Conservation (phyloP, 805 yeast species). For the Starmerella powellii region DNA sequence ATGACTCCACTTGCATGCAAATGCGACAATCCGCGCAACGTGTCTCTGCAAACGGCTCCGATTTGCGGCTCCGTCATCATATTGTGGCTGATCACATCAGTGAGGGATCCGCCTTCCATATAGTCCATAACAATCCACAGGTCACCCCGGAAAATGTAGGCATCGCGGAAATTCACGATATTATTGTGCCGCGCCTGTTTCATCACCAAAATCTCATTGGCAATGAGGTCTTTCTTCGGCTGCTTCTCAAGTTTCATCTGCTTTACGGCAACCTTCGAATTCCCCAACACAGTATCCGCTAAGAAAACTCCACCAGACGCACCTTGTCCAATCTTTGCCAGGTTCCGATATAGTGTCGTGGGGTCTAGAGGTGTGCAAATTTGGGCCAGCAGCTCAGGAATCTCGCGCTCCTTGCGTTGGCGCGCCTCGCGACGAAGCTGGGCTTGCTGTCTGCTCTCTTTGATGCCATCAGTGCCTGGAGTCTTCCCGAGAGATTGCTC, state of each 20-base stretch:
- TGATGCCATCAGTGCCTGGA: not conserved
- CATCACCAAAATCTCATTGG: slow-evolving; percentile 93
- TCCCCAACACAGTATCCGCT: slow-evolving; percentile 48
- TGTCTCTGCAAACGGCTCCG: slow-evolving; percentile 88
- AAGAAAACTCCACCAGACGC: slow-evolving; percentile 90
- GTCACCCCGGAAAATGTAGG: slow-evolving; percentile 49
- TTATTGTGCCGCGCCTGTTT: slow-evolving; percentile 79
- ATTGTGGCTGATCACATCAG: slow-evolving; percentile 87
- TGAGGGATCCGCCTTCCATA: slow-evolving; percentile 96
- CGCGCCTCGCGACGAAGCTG: slow-evolving; percentile 59
- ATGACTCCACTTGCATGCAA: slow-evolving; percentile 86
- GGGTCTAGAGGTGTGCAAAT: slow-evolving; percentile 87
- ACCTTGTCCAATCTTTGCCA: slow-evolving; percentile 68
- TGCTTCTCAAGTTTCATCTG: slow-evolving; percentile 93
- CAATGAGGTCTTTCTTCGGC: slow-evolving; percentile 88
- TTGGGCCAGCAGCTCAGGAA: slow-evolving; percentile 53
- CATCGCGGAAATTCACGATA: slow-evolving; percentile 86
- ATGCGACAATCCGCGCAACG: slow-evolving; percentile 72
- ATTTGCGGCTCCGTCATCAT: slow-evolving; percentile 84
- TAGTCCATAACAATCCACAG: slow-evolving; percentile 98
- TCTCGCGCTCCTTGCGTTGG: slow-evolving; percentile 56
- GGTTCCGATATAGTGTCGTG: slow-evolving; percentile 47
- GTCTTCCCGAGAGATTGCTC: slow-evolving; percentile 12
- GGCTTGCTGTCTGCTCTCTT: slow-evolving; percentile 7
- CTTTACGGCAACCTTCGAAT: slow-evolving; percentile 65